Evolutionary conservation across 495 filamentous ascomycete genomes (phyloP).

Genomic region (Sporormia fimetaria): DNA sequence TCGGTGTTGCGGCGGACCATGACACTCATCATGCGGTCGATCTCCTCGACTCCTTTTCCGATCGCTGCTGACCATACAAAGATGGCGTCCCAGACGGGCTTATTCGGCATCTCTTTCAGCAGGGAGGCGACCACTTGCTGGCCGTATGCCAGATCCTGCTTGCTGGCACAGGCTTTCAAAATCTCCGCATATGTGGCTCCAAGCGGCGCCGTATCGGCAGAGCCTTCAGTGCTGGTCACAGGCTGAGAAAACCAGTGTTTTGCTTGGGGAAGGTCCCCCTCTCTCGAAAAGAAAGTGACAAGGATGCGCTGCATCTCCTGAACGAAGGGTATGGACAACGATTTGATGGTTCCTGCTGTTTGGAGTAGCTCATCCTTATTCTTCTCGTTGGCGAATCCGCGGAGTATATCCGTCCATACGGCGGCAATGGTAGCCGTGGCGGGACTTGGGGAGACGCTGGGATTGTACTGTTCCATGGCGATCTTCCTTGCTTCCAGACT

Average conservation of each 20-base stretch:
- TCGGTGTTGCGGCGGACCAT: slow-evolving; percentile 42
- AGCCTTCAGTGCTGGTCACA: slow-evolving; percentile 22
- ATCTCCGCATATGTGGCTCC: slow-evolving; percentile 7
- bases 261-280: slow-evolving; percentile 41
- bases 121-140: slow-evolving; percentile 50
- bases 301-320: slow-evolving; percentile 37
- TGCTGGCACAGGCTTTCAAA: slow-evolving; percentile 46
- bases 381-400: slow-evolving; percentile 55
- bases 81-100: slow-evolving; percentile 54
- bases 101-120: slow-evolving; percentile 37
- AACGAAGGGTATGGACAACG: slow-evolving; percentile 23
- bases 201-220: not conserved
- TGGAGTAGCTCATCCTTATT: slow-evolving; percentile 44
- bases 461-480: no score
- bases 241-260: slow-evolving; percentile 56
- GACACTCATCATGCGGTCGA: slow-evolving; percentile 55
- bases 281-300: slow-evolving; percentile 29
- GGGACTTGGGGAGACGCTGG: no score
- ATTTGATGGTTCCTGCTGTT: slow-evolving; percentile 33
- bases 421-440: no score
- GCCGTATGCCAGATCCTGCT: slow-evolving; percentile 52
- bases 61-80: slow-evolving; percentile 67
- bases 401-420: slow-evolving; percentile 50
- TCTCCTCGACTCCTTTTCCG: slow-evolving; percentile 55
- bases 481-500: slow-evolving; percentile 24